These are phyloP conservation scores for Gyrodon lividus DNA, from an alignment of 768 basidiomycete species.

Conservation along the genomic window DNA sequence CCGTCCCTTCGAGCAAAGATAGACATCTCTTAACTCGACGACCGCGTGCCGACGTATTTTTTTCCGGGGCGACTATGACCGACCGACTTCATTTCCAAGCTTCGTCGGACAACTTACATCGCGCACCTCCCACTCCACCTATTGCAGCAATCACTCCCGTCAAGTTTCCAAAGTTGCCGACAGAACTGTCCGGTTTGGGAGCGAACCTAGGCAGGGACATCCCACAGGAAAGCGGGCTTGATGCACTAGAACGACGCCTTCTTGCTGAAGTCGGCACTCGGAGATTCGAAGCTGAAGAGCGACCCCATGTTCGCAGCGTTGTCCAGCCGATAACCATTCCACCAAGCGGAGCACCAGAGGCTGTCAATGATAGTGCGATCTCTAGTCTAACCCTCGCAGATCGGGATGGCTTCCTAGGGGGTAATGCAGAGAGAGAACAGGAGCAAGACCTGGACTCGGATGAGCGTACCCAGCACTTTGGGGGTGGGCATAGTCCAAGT, in stretches of 20 bases:
- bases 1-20: slow-evolving; percentile 47
- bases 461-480: slow-evolving; percentile 32
- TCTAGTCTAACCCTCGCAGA: slow-evolving; percentile 45
- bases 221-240: slow-evolving; percentile 55
- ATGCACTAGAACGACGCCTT: slow-evolving; percentile 68
- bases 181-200: slow-evolving; percentile 25
- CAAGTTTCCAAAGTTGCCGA: slow-evolving; percentile 35
- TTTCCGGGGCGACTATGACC: slow-evolving; percentile 17
- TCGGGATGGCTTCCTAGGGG: slow-evolving; percentile 19
- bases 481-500: slow-evolving; percentile 23
- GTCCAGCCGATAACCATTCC: slow-evolving; percentile 42
- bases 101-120: slow-evolving; percentile 12
- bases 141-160: slow-evolving; percentile 42
- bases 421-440: slow-evolving; percentile 1
- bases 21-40: slow-evolving; percentile 13
- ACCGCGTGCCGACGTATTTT: slow-evolving; percentile 33
- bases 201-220: slow-evolving; percentile 20
- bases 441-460: slow-evolving; percentile 31
- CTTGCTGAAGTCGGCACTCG: slow-evolving; percentile 74
- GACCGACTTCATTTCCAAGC: slow-evolving; percentile 11
- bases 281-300: slow-evolving; percentile 31
- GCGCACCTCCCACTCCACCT: slow-evolving; percentile 51
- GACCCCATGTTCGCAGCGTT: slow-evolving; percentile 37
- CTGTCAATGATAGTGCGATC: slow-evolving; percentile 45
- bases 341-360: slow-evolving; percentile 25